Percentiles rank a stretch among this genome's conserved stretches.
phyloP scores from a whole-genome alignment of 129 eudicot genomes.

The Smallanthus sonchifolius region DNA sequence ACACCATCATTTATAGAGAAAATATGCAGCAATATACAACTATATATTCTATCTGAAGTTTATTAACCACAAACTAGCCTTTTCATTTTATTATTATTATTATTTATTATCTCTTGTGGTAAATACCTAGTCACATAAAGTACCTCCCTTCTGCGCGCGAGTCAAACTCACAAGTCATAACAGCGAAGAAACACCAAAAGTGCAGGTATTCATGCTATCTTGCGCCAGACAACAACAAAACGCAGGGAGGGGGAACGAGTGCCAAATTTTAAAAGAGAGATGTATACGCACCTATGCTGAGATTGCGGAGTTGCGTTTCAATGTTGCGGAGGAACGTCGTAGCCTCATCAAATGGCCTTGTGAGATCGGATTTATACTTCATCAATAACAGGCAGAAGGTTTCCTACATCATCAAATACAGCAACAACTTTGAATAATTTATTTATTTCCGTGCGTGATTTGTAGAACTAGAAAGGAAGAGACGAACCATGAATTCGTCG shows the following conservation, averaged over 20 bases:
- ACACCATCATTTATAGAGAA: background rate
- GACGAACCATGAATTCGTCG: constrained; percentile 80
- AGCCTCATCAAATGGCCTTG: constrained; percentile 90
- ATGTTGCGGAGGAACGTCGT: constrained; percentile 61
- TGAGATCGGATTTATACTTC: constrained; percentile 83
- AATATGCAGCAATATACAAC: no score
- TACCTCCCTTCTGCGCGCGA: background rate
- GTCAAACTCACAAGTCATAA: background rate
- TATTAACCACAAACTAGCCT: no score
- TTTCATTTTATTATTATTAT: no score
- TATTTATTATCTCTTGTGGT: no score
- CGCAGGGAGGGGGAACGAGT: background rate
- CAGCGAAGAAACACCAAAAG: background rate
- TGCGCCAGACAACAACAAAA: background rate
- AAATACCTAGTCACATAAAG: background rate
- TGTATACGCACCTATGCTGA: constrained; percentile 52
- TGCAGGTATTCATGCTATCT: background rate
- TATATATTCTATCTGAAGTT: no score
- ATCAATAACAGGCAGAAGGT: constrained; percentile 56
- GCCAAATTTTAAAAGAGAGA: background rate
- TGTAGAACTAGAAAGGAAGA: background rate
- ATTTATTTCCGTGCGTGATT: background rate
- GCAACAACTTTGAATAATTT: background rate
- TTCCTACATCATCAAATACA: constrained; percentile 46
- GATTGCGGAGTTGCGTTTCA: constrained; percentile 64